Evolutionary conservation across 768 basidiomycete genomes (phyloP), one percentile per base, ranked within the genome.

Genomic region (Tylopilus sp.): DNA sequence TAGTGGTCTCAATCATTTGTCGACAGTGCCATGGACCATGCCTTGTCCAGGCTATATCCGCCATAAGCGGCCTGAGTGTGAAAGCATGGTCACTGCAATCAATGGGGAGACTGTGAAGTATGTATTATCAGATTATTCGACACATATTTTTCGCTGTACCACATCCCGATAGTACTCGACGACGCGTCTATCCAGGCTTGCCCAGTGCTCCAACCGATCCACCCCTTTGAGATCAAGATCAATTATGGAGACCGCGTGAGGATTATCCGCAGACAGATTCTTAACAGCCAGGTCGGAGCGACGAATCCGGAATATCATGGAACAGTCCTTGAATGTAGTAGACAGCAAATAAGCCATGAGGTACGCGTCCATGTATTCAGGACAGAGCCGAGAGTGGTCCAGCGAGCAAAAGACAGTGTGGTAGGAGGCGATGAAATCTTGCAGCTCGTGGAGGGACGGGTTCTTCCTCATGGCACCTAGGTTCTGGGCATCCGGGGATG

Each of bases 271-370:
- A 52, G 53, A 79, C 68, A 42, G 73, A 61, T 21, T 17, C 12
- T 41, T n/a, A n/a, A n/a, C 48, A 43, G 40, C 39, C 13, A 35
- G 26, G 25, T 52, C 50, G 10, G 57, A 42, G 13, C 42, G 57
- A 51, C 39, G 44, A 43, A 60, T 53, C 20, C 74, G 71, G 33
- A 85, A 54, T 48, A 88, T 80, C 47, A 88, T 51, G 1, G 95
- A 97, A 71, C 95, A 99, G 68, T 99, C 95, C 67, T 99, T 99
- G 78, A 99, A 93, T 6, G 90, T 89, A 22, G 91, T 91, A 5
- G 92, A 92, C 46, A 98, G 83, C 20, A 93, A 72, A 67, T 91
- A 91, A 8, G 89, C 85, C 42, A 89, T 70, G 38, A 84, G 63
- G 57, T 86, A 80, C 58, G 87, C 79, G 36, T 80, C 78, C 44